Evolutionary conservation across 2,329 filamentous ascomycete species (phyloP).

Genomic region (Trichoderma citrinoviride): DNA sequence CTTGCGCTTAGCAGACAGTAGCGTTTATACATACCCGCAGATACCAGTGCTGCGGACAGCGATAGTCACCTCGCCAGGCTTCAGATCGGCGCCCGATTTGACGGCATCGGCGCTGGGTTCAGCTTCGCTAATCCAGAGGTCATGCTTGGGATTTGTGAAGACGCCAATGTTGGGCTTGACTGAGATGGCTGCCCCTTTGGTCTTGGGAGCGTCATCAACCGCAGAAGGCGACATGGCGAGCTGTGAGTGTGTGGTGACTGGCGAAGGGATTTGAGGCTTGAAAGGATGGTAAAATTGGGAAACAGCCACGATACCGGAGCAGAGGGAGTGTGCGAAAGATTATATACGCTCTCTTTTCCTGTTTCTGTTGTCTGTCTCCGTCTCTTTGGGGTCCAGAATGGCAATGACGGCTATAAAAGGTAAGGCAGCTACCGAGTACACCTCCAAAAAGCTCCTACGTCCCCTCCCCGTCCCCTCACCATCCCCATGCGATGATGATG

Average conservation of each 20-base stretch:
- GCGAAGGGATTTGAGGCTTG: not conserved
- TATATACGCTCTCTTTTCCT: not conserved
- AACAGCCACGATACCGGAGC: not conserved
- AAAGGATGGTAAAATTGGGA: not conserved
- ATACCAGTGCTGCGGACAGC: constrained; percentile 94
- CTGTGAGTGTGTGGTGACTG: not conserved
- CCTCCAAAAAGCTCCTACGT: not conserved
- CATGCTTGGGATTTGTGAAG: constrained; percentile 89
- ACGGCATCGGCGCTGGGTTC: constrained; percentile 74
- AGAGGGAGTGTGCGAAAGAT: not conserved
- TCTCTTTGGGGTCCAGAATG: not conserved
- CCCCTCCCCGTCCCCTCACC: constrained; percentile 3
- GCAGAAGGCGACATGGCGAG: constrained; percentile 38
- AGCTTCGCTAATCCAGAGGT: constrained; percentile 82
- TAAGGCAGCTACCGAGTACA: constrained; percentile 9
- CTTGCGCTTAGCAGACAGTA: not conserved
- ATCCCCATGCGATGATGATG: constrained; percentile 13
- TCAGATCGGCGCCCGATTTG: constrained; percentile 63
- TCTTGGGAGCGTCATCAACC: constrained; percentile 32
- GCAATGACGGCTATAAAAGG: constrained; percentile 6
- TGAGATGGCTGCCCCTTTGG: constrained; percentile 23
- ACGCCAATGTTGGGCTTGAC: constrained; percentile 88
- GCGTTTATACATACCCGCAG: constrained; percentile 66
- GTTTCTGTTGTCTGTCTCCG: not conserved
- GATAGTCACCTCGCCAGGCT: constrained; percentile 80